These are phyloP conservation scores for Ceriops decandra DNA, from an alignment of 345 rosid species.

Conservation along the genomic window DNA sequence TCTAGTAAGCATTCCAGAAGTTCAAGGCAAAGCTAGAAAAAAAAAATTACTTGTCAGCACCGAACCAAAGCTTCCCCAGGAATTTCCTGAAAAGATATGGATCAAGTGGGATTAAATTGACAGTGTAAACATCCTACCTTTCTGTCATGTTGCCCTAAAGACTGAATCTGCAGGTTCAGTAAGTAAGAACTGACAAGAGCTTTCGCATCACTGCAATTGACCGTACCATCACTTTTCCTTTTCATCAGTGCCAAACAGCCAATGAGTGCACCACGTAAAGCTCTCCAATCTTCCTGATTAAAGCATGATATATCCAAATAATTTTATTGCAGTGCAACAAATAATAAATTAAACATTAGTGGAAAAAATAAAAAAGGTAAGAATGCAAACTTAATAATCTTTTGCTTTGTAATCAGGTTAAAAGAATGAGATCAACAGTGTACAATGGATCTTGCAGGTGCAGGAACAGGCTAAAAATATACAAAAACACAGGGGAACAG, in stretches of 20 bases:
- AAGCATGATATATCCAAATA: conserved; percentile 27
- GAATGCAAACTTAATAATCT: not conserved
- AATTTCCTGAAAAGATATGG: not conserved
- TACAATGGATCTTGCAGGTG: not conserved
- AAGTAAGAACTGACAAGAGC: conserved; percentile 52
- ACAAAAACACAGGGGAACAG: not conserved
- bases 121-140: conserved; percentile 38
- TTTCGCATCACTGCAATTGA: conserved; percentile 52
- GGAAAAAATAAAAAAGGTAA: not conserved
- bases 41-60: conserved; percentile 14
- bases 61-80: conserved; percentile 3
- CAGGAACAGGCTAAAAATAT: not conserved
- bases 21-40: conserved; percentile 79
- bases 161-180: conserved; percentile 63
- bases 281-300: conserved; percentile 93
- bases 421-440: not conserved
- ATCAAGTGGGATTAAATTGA: not conserved
- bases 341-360: not conserved
- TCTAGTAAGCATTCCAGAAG: conserved; percentile 76
- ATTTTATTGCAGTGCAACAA: conserved; percentile 2
- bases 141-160: conserved; percentile 71
- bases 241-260: conserved; percentile 81
- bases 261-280: conserved; percentile 76
- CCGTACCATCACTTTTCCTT: conserved; percentile 55
- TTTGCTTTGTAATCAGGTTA: no score